phyloP scores from a whole-genome alignment of 805 yeast genomes.

The Myxozyma udenii region DNA sequence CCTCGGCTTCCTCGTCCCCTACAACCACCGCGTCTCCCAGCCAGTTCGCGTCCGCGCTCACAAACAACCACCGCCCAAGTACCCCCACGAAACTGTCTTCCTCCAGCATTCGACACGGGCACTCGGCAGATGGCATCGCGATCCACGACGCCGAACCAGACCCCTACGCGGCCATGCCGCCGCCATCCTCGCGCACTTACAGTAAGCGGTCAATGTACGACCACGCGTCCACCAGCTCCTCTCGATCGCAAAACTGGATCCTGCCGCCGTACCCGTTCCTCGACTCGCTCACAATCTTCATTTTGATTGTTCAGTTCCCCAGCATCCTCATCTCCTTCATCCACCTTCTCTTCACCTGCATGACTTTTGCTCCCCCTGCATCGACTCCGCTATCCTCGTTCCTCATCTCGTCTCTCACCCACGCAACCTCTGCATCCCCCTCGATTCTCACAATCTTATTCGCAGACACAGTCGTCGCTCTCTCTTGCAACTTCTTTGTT shows the following conservation, averaged over 20 bases:
- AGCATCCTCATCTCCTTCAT: conserved; percentile 32
- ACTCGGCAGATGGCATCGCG: no score
- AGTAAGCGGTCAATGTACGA: background rate
- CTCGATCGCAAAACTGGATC: conserved; percentile 14
- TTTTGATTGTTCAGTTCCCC: conserved; percentile 37
- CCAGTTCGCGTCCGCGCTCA: background rate
- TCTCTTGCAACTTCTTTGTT: conserved; percentile 24
- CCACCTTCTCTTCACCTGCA: conserved; percentile 32
- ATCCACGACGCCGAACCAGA: no score
- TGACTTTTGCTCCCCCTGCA: conserved; percentile 30
- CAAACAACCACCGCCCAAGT: no score
- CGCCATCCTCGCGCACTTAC: background rate
- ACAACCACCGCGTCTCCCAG: no score
- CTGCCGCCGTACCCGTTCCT: conserved; percentile 36
- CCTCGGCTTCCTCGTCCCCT: no score
- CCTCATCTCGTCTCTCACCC: conserved; percentile 23
- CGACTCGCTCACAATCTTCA: conserved; percentile 39
- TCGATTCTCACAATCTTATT: conserved; percentile 33
- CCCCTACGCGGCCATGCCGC: background rate
- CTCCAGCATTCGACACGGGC: no score
- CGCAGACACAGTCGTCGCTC: conserved; percentile 37
- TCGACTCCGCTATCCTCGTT: conserved; percentile 12
- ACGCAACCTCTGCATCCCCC: conserved; percentile 28
- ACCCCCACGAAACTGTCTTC: no score
- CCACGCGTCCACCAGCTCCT: background rate